phyloP scores from a whole-genome alignment of 2,329 filamentous ascomycete genomes.

The Iodosphaeria phyllophila region DNA sequence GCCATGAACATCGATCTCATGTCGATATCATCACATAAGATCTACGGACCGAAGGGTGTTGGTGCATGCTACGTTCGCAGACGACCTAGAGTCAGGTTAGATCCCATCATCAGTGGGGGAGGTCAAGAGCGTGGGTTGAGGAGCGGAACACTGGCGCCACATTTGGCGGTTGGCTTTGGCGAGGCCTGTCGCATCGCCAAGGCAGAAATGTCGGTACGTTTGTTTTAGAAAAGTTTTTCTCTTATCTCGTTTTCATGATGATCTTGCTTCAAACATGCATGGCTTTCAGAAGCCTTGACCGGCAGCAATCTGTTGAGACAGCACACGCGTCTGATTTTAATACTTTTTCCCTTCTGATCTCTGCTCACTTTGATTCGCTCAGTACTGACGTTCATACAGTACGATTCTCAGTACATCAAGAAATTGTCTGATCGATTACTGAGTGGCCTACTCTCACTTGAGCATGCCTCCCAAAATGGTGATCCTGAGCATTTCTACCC shows the following conservation, averaged over 20 bases:
- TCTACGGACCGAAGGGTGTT: constrained; percentile 94
- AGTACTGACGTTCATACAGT: constrained; percentile 35
- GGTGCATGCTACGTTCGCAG: constrained; percentile 91
- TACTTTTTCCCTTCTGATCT: constrained; percentile 2
- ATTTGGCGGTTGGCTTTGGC: constrained; percentile 79
- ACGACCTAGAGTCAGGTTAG: constrained; percentile 79
- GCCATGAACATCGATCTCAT: constrained; percentile 96
- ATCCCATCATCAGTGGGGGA: constrained; percentile 90
- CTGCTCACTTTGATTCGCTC: background rate
- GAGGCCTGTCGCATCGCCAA: constrained; percentile 87
- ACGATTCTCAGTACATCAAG: constrained; percentile 75
- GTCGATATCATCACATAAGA: constrained; percentile 98
- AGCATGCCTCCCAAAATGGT: constrained; percentile 85
- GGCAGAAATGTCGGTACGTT: constrained; percentile 74
- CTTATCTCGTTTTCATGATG: constrained; percentile 6
- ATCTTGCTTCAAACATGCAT: constrained; percentile 48
- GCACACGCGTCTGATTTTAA: constrained; percentile 45
- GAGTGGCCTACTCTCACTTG: constrained; percentile 67
- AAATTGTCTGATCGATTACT: constrained; percentile 67
- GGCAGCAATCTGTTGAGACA: constrained; percentile 39
- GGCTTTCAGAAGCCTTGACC: constrained; percentile 68
- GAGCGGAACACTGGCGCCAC: constrained; percentile 83
- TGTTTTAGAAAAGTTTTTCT: constrained; percentile 1
- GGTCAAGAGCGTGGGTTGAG: constrained; percentile 89
- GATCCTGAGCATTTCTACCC: constrained; percentile 73